A percentile compares a stretch with the other conserved stretches of the same genome.
Conservation (phyloP, 2,329 filamentous ascomycete genomes). For the Didymosphaeria variabile region DNA sequence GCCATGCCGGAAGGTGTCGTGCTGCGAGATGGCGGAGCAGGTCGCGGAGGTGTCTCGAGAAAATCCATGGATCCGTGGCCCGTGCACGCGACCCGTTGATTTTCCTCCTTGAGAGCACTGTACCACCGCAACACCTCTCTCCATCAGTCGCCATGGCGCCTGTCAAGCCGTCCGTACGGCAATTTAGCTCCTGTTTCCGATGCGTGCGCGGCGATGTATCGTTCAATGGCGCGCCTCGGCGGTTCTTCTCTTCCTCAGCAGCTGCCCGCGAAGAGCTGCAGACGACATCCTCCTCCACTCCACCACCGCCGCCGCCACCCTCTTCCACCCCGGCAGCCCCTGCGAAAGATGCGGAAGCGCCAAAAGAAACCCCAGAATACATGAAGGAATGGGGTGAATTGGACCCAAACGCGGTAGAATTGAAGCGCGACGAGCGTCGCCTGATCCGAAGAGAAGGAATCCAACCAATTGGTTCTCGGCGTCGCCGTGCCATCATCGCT, state of each 20-base stretch:
- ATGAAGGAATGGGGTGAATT: constrained; percentile 48
- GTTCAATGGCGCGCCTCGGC: constrained; percentile 40
- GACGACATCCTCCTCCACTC: constrained; percentile 31
- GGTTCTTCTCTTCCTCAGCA: constrained; percentile 60
- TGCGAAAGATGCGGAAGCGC: constrained; percentile 21
- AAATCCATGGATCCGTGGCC: constrained; percentile 24
- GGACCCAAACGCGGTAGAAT: constrained; percentile 44
- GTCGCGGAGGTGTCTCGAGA: constrained; percentile 35
- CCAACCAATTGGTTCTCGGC: constrained; percentile 81
- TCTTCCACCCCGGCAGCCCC: constrained; percentile 22
- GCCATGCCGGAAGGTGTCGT: constrained; percentile 49
- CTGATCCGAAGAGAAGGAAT: constrained; percentile 72
- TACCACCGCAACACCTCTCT: constrained; percentile 16
- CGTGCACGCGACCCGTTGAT: constrained; percentile 26
- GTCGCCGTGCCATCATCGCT: constrained; percentile 68
- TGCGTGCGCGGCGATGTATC: constrained; percentile 44
- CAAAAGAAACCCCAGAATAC: constrained; percentile 34
- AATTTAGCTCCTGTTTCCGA: constrained; percentile 45
- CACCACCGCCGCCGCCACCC: constrained; percentile 32
- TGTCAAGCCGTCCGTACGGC: constrained; percentile 44
- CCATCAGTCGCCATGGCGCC: constrained; percentile 43
- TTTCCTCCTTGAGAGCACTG: constrained; percentile 28
- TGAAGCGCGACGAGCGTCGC: constrained; percentile 67
- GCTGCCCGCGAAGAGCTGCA: constrained; percentile 55
- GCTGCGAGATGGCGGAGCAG: constrained; percentile 37